phyloP scores from a whole-genome alignment of 805 yeast genomes.

The Candida golubevii region DNA sequence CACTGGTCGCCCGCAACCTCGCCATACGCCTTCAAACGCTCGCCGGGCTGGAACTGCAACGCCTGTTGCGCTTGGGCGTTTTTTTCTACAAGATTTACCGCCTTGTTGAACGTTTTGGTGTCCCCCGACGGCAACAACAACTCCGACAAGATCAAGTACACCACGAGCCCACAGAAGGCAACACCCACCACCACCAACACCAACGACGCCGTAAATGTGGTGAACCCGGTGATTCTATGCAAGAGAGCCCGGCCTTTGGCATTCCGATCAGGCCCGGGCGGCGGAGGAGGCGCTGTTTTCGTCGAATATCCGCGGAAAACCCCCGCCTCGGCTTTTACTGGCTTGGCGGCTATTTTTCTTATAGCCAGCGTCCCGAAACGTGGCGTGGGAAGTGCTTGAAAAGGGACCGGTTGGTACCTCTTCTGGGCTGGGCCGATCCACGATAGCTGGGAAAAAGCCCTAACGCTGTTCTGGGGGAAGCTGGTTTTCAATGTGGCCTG shows the following conservation, averaged over 20 bases:
- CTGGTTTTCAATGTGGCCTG: neutral
- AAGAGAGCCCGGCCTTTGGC: conserved; percentile 41
- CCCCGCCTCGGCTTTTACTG: neutral
- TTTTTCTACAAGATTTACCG: conserved; percentile 70
- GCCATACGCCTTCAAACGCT: conserved; percentile 79
- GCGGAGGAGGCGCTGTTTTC: conserved; percentile 17
- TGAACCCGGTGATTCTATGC: conserved; percentile 47
- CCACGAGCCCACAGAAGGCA: conserved; percentile 61
- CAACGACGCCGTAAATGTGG: conserved; percentile 60
- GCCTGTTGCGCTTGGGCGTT: conserved; percentile 56
- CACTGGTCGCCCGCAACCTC: conserved; percentile 68
- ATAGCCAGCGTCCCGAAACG: neutral
- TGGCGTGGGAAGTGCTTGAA: too few species aligned
- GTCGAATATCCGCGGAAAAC: conserved; percentile 14
- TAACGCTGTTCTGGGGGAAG: neutral
- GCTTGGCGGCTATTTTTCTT: neutral
- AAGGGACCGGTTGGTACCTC: too few species aligned
- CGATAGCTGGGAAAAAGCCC: conserved; percentile 6
- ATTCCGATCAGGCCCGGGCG: conserved; percentile 30
- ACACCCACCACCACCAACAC: conserved; percentile 63
- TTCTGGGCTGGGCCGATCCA: neutral
- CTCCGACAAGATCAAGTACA: conserved; percentile 75
- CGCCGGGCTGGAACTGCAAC: conserved; percentile 50
- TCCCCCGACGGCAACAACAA: conserved; percentile 87
- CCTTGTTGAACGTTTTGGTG: conserved; percentile 83